Base-by-base conservation (phyloP, 73 alveolate species). In the Paramecium octaurelia region DNA sequence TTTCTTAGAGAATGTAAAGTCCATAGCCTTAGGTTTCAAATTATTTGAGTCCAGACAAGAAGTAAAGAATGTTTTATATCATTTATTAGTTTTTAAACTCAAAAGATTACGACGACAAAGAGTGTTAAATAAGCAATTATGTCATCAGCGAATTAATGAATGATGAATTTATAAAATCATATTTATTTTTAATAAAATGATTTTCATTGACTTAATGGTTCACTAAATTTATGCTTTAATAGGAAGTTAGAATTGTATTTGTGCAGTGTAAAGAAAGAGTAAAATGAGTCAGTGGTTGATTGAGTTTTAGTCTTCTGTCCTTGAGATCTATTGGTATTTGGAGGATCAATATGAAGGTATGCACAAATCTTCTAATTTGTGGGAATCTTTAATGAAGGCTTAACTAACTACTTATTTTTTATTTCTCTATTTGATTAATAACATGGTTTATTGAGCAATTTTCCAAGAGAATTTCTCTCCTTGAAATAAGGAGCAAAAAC, bases 101-200 rank as follows among this genome's bases (percentile, higher is more conserved):
- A 46, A 44, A 80, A 80, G 29, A 20, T 43, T 16, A 14, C 23
- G 20, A 31, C 76, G 2, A 43, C 91, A 42, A 80, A 48, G 31
- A 80, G 91, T 80, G 91, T 80, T 18, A 80, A 80, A 48, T 48
- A 43, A 42, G 76, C 91, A n/a, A 80, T 80, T 5, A 80, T 42
- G 91, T 20, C 73, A 38, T 42, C 58, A 75, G 84, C 50, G 11
- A 75, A 38, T 36, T 75, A 42, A 42, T 34, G 58, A 42, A 35
- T 29, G 46, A 75, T 14, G 18, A 29, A 75, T 75, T 48, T 35
- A 75, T 35, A 14, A 12, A 68, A 42, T 75, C 64, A 75, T 16
- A 16, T 35, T 35, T 35, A 75, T 75, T 35, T 38, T 75, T 38
- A 75, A 75, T 75, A 10, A 34, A 75, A 75, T 75, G 31, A 64